phyloP scores from a whole-genome alignment of 2,329 filamentous ascomycete species.

The Aureobasidium sp. region DNA sequence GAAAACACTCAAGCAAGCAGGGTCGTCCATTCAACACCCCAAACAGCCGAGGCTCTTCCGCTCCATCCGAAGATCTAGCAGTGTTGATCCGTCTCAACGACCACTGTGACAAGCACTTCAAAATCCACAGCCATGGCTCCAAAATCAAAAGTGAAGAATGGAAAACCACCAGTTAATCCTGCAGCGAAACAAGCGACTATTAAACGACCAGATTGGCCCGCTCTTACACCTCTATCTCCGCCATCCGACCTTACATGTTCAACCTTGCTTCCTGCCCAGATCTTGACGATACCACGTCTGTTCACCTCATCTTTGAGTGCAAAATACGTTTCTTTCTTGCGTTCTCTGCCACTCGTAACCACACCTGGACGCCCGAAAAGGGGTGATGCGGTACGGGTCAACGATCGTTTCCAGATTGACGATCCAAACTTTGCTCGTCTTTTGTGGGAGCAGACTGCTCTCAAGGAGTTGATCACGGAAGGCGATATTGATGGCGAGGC shows the following conservation, averaged over 20 bases:
- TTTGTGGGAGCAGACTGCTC: slow-evolving; percentile 70
- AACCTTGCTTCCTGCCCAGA: slow-evolving; percentile 55
- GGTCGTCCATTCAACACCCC: not conserved
- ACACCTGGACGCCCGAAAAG: slow-evolving; percentile 73
- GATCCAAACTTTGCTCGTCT: slow-evolving; percentile 66
- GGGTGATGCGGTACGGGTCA: slow-evolving; percentile 75
- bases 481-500: slow-evolving; percentile 28
- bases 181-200: slow-evolving; percentile 15
- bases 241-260: slow-evolving; percentile 56
- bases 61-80: too few relatives aligned
- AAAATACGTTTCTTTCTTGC: slow-evolving; percentile 67
- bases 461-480: slow-evolving; percentile 53
- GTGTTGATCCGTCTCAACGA: not conserved
- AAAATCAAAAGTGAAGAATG: slow-evolving; percentile 18
- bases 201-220: slow-evolving; percentile 57
- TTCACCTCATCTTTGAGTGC: slow-evolving; percentile 70
- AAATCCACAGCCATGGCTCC: slow-evolving; percentile 19
- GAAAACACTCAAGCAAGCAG: not conserved
- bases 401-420: slow-evolving; percentile 79
- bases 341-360: slow-evolving; percentile 63
- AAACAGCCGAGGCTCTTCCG: slow-evolving; percentile 4
- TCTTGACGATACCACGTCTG: slow-evolving; percentile 66
- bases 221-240: slow-evolving; percentile 62
- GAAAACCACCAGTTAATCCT: not conserved
- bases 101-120: not conserved